Conservation (phyloP, 164 flowering plant genomes). For the Malania oleifera region DNA sequence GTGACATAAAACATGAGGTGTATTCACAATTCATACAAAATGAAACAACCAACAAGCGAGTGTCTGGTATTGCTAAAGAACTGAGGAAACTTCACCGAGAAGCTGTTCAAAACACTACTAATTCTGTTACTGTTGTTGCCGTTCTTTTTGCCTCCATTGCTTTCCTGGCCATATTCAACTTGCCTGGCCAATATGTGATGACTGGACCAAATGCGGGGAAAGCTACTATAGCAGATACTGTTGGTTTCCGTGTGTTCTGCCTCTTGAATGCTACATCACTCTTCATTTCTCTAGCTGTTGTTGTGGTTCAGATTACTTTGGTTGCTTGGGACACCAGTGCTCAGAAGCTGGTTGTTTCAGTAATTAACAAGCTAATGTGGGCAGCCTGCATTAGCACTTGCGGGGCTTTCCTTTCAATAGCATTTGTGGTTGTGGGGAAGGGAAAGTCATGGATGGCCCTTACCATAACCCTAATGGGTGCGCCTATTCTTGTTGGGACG, state of each 20-base stretch:
- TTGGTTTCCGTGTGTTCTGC: conserved; percentile 67
- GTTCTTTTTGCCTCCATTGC: conserved; percentile 91
- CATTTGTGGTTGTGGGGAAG: conserved; percentile 76
- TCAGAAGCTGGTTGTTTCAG: conserved; percentile 77
- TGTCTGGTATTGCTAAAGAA: conserved; percentile 84
- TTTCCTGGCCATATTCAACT: conserved; percentile 81
- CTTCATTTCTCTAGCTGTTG: conserved; percentile 85
- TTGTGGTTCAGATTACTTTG: conserved; percentile 90
- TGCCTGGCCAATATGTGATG: conserved; percentile 67
- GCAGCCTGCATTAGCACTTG: conserved; percentile 87
- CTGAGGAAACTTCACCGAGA: conserved; percentile 83
- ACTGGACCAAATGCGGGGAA: conserved; percentile 47
- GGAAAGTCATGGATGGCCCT: conserved; percentile 71
- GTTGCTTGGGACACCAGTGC: conserved; percentile 94
- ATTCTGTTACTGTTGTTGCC: conserved; percentile 86
- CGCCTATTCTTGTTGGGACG: conserved; percentile 68
- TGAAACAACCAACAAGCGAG: conserved; percentile 68
- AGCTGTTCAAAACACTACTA: conserved; percentile 91
- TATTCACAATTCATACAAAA: conserved; percentile 79
- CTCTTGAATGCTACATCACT: conserved; percentile 77
- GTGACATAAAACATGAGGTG: conserved; percentile 91
- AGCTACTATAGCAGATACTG: conserved; percentile 43
- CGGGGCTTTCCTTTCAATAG: conserved; percentile 71
- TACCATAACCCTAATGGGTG: conserved; percentile 58
- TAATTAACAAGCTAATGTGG: conserved; percentile 95